Evolutionary conservation across 345 rosid genomes (phyloP), one percentile per base, ranked within the genome.

Genomic region (Citrus reticulata): DNA sequence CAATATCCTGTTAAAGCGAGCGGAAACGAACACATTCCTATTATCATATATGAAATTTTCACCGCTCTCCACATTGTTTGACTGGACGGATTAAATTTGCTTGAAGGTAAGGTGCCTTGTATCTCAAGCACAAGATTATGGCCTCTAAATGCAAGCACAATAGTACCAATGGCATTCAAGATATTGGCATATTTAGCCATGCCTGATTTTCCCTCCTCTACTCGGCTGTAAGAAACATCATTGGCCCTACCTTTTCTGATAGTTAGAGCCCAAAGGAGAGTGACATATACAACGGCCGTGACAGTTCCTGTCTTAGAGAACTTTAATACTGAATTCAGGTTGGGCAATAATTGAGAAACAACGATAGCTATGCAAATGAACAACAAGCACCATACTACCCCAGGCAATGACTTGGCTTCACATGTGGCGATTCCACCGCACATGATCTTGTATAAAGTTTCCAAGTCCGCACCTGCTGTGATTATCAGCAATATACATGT

Each of bases 51-150:
- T 1, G 94, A 79, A 20, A 83, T 64, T 6, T 35, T 62, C 13
- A 87, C 90, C 19, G 79, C 91, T 68, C 76, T 87, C 94, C 91
- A 80, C 94, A 89, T 91, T 20, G 79, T 46, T 79, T 66, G 73
- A 9, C 68, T 32, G 4, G 88, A 81, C 39, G 82, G 60, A 29
- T 65, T 27, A 29, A 20, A 81, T 46, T 82, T 42, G 51, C 51
- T 78, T 3, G 87, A 80, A 35, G 94, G 87, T 74, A 91, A 39
- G 30, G 94, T 91, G 35, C 89, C 94, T 90, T 91, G 91, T 9
- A 89, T 91, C 78, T 91, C 94, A 29, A 91, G 90, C 19, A 91
- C 71, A 1, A 91, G 87, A 73, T 91, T 89, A 78, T 88, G 92
- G 2, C 94, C 94, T 61, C 89, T 81, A 49, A 89, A 91, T 0